Conservation (phyloP, 2,329 filamentous ascomycete species). For the Aspergillus aculeatus region DNA sequence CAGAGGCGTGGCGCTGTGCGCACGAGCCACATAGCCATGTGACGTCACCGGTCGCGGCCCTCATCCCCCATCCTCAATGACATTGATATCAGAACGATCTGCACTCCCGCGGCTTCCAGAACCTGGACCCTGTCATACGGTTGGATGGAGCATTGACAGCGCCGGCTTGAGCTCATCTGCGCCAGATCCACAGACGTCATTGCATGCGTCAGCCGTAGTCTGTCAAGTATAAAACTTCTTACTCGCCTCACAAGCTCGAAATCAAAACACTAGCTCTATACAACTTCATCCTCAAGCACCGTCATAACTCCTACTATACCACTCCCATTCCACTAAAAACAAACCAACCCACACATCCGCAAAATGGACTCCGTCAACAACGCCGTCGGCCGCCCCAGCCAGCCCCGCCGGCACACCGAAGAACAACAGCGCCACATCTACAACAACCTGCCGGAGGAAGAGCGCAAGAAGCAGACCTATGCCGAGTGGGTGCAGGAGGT, state of each 20-base stretch:
- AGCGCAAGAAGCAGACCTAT: conserved; percentile 26
- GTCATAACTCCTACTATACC: neutral
- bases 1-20: neutral
- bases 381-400: conserved; percentile 1
- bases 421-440: conserved; percentile 23
- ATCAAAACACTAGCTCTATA: neutral
- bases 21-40: neutral
- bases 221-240: neutral
- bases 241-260: neutral
- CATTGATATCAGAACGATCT: neutral
- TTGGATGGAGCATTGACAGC: neutral
- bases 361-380: conserved; percentile 7
- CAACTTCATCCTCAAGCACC: neutral
- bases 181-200: neutral
- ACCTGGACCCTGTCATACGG: neutral
- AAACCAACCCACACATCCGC: too few relatives aligned
- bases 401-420: conserved; percentile 12
- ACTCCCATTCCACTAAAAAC: too few relatives aligned
- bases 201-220: neutral
- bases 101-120: neutral
- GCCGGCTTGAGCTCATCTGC: neutral
- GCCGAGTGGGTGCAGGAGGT: conserved; percentile 45
- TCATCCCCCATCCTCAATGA: neutral
- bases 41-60: neutral
- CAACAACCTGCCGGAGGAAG: conserved; percentile 16